Conservation (phyloP, 306 rosid genomes). For the Crotalaria pallida region DNA sequence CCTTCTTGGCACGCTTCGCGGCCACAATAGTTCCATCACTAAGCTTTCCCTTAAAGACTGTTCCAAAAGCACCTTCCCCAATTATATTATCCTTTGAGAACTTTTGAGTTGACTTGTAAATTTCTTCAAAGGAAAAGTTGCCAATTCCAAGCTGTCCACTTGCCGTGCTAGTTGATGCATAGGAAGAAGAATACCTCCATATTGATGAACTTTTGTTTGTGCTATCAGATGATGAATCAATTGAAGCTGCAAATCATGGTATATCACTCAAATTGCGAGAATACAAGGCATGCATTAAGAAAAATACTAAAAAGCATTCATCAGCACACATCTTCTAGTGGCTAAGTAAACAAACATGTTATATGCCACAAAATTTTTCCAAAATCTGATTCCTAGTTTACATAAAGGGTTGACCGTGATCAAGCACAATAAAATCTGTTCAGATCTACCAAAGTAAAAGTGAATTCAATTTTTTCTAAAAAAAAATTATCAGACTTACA, state of each 20-base stretch:
- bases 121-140: slow-evolving; percentile 61
- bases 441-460: background rate
- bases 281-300: background rate
- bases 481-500: slow-evolving; percentile 42
- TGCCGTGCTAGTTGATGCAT: slow-evolving; percentile 43
- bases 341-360: background rate
- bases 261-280: slow-evolving; percentile 13
- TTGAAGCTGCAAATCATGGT: slow-evolving; percentile 43
- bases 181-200: slow-evolving; percentile 43
- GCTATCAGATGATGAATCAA: slow-evolving; percentile 51
- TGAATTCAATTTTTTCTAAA: background rate
- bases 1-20: slow-evolving; percentile 83
- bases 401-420: slow-evolving; percentile 14
- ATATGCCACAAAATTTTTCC: background rate
- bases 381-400: background rate
- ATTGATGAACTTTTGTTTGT: slow-evolving; percentile 43
- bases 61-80: slow-evolving; percentile 87
- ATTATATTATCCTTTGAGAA: slow-evolving; percentile 58
- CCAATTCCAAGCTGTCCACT: slow-evolving; percentile 52
- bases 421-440: background rate
- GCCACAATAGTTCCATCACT: slow-evolving; percentile 74
- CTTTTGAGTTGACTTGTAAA: slow-evolving; percentile 72
- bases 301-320: slow-evolving; percentile 2
- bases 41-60: slow-evolving; percentile 75
- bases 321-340: background rate